Base-by-base conservation (phyloP, 345 rosid genomes). In the Syzygium aromaticum region DNA sequence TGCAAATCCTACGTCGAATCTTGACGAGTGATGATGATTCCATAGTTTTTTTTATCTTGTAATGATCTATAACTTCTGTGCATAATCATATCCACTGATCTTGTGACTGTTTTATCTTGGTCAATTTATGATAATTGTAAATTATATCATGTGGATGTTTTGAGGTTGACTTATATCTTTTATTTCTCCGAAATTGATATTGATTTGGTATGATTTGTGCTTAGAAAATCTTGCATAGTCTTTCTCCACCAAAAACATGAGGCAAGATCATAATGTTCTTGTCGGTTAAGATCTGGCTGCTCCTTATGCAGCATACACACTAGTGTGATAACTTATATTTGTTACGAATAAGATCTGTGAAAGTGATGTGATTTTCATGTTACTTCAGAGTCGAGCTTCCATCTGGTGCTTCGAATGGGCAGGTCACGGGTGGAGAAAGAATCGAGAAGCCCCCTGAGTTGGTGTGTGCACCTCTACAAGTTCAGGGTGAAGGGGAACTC, bases 401-500 rank as follows among this genome's bases (percentile, higher is more conserved):
- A 7, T 92, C 93, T 27, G 93, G 93, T 51, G 86, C 94, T 38
- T 90, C 86, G 92, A 90, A 91, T 3, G 91, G 94, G 61, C 94
- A 92, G 49, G 91, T 92, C 27, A 88, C 92, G 0, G 92, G 92
- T 17, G 93, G 94, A 59, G 94, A 91, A 10, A 91, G 94, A 87
- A 92, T 93, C 28, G 92, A 91, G 93, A 92, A 92, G 87, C 94
- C 92, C 19, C 86, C 91, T n/a, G 91, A 91, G 94, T 92, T 12
- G 93, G 94, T 5, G 78, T 84, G 92, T 91, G 6, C 91, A 91
- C 49, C 82, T 73, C 87, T 92, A 92, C 91, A 92, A 90, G 84
- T 92, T 85, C 89, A 86, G 93, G 11, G 92, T 91, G 64, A 92
- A 92, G 91, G 90, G 94, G 89, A 92, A 91, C 88, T 90, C 93